phyloP scores from a whole-genome alignment of 441 rosid genomes.

The California macrophylla region DNA sequence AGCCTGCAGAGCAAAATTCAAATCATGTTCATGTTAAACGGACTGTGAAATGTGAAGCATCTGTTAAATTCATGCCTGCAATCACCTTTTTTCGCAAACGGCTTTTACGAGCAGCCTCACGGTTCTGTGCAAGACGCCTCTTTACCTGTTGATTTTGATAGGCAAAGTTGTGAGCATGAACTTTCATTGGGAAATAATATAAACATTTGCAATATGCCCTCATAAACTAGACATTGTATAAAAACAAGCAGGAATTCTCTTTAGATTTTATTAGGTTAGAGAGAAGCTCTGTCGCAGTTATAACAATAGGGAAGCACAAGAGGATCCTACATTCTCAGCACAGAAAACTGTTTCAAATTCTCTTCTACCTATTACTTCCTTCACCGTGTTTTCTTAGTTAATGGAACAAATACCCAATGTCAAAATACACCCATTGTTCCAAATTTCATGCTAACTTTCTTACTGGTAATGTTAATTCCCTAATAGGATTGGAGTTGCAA shows the following conservation, averaged over 20 bases:
- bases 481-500: too few species aligned
- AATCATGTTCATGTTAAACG: constrained; percentile 10
- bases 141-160: constrained; percentile 41
- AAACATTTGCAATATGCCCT: background rate
- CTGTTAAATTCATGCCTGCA: constrained; percentile 7
- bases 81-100: constrained; percentile 87
- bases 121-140: constrained; percentile 92
- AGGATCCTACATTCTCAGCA: background rate
- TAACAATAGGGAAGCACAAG: background rate
- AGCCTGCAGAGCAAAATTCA: constrained; percentile 42
- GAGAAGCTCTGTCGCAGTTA: too few species aligned
- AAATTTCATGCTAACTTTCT: background rate
- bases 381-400: background rate
- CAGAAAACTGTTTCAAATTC: background rate
- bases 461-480: too few species aligned
- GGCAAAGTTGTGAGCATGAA: constrained; percentile 15
- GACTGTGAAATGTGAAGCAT: background rate
- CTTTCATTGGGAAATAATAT: background rate
- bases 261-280: background rate
- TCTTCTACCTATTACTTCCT: background rate
- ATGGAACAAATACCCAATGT: background rate
- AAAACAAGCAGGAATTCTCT: background rate
- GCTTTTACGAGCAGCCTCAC: constrained; percentile 96
- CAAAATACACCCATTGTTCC: background rate
- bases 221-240: background rate